Evolutionary conservation across 305 asterid genomes (phyloP), one percentile per base, ranked within the genome.

Genomic region (Striga hermonthica): DNA sequence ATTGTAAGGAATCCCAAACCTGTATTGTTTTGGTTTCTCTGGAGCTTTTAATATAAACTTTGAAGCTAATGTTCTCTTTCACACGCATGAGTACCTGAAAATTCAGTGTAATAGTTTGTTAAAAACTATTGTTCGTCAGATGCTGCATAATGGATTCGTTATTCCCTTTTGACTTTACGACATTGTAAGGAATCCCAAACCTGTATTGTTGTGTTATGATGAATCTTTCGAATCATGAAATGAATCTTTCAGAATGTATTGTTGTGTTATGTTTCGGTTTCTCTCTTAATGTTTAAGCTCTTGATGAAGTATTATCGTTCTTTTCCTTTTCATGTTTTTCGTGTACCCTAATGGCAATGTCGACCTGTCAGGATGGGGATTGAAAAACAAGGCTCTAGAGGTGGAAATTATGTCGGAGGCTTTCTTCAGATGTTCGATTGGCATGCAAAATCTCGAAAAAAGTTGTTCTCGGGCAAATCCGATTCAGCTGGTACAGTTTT

Each of bases 351-450:
- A 38, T 36, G 45, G 45, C 50, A 8, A 50, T 9, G 37, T 54
- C 12, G 9, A 31, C 28, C 72, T 69, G 65, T 72, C 67, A 73
- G 75, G 40, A 87, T 87, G 96, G 95, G 95, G 47, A 79, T 78
- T n/a, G 97, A 92, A 70, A 87, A 79, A 75, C 88, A 82, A 61
- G 78, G 80, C 68, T 76, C 88, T 22, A 90, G 74, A 74, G 80
- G 80, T 49, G 96, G 85, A 69, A 83, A 92, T 60, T 86, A 88
- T 76, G 93, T 86, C 64, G 96, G 96, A 70, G 94, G 96, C 43
- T 80, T 92, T 80, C 84, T 89, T 40, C 97, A 89, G 78, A 80
- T 89, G 73, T 92, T 92, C 62, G 96, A 89, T 76, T 92, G 98
- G 98, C 89, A 89, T 62, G 86, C 85, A 22, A 89, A 89, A 78